phyloP scores from a whole-genome alignment of 208 protist species.

The Trypanosoma rangeli region DNA sequence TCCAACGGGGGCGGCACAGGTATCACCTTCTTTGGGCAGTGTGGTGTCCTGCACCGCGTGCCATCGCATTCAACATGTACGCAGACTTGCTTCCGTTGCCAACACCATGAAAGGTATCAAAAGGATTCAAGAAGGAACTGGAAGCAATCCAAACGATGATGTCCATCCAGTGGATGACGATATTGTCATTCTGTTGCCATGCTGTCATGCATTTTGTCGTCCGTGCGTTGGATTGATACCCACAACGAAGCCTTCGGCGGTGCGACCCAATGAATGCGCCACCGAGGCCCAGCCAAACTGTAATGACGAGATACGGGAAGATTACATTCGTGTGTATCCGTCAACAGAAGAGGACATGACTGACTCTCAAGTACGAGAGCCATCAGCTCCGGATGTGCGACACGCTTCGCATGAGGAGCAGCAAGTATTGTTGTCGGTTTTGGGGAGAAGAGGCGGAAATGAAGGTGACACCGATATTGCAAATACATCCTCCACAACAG shows the following conservation, averaged over 20 bases:
- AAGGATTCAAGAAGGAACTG: neutral
- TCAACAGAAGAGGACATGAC: neutral
- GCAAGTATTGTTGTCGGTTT: neutral
- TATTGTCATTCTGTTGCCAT: constrained; percentile 39
- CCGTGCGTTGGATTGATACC: constrained; percentile 27
- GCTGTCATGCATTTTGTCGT: constrained; percentile 38
- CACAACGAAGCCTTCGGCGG: neutral
- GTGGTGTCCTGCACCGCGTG: constrained; percentile 10
- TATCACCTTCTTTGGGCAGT: neutral
- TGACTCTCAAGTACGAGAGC: neutral
- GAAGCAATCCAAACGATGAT: neutral
- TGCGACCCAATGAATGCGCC: neutral
- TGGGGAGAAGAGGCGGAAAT: neutral
- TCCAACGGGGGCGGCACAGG: neutral
- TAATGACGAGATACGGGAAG: neutral
- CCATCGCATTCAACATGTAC: constrained; percentile 7
- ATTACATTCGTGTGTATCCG: neutral
- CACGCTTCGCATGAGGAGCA: constrained; percentile 1
- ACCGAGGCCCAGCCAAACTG: neutral
- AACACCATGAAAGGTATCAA: constrained; percentile 19
- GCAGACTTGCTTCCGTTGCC: constrained; percentile 7
- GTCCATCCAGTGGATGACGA: constrained; percentile 25
- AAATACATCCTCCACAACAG: neutral
- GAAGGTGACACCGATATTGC: neutral
- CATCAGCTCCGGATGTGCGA: neutral